Evolutionary conservation across 345 rosid genomes (phyloP).

Genomic region (Diplotaxis tenuifolia): DNA sequence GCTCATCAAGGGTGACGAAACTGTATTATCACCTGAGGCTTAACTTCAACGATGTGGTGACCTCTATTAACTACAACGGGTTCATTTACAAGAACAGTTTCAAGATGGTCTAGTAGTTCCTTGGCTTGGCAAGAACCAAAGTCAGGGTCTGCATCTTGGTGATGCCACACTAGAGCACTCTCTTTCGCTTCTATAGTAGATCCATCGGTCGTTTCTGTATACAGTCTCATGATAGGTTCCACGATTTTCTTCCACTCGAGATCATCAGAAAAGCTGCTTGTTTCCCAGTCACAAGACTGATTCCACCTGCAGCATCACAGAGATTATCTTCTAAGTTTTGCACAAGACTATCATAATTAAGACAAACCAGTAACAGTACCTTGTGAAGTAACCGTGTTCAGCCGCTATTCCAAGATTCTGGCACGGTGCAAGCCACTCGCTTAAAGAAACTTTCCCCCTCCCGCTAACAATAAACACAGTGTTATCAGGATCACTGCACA

Average conservation of each 20-base stretch:
- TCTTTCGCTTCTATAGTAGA: slow-evolving; percentile 59
- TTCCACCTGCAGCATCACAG: slow-evolving; percentile 51
- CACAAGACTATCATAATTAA: not conserved
- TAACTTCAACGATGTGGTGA: slow-evolving; percentile 58
- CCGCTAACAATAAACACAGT: slow-evolving; percentile 49
- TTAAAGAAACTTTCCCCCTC: slow-evolving; percentile 41
- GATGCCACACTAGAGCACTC: slow-evolving; percentile 71
- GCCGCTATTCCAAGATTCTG: slow-evolving; percentile 54
- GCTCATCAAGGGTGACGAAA: not conserved
- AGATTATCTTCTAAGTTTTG: not conserved
- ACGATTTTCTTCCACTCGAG: slow-evolving; percentile 59
- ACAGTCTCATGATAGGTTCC: slow-evolving; percentile 54
- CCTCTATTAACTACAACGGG: slow-evolving; percentile 59
- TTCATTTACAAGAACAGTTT: slow-evolving; percentile 60
- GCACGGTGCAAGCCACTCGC: slow-evolving; percentile 45
- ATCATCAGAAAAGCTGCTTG: slow-evolving; percentile 37
- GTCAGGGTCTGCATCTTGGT: slow-evolving; percentile 61
- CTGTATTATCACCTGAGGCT: slow-evolving; percentile 55
- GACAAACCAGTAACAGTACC: slow-evolving; percentile 30
- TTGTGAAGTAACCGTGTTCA: slow-evolving; percentile 50
- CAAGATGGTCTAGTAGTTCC: slow-evolving; percentile 64
- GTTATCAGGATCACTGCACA: slow-evolving; percentile 45
- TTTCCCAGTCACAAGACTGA: slow-evolving; percentile 50
- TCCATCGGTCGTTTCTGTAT: slow-evolving; percentile 64
- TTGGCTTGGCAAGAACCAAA: slow-evolving; percentile 66